Evolutionary conservation across 306 rosid species (phyloP), one percentile per base, ranked within the genome.

Genomic region (Canavalia ensiformis): DNA sequence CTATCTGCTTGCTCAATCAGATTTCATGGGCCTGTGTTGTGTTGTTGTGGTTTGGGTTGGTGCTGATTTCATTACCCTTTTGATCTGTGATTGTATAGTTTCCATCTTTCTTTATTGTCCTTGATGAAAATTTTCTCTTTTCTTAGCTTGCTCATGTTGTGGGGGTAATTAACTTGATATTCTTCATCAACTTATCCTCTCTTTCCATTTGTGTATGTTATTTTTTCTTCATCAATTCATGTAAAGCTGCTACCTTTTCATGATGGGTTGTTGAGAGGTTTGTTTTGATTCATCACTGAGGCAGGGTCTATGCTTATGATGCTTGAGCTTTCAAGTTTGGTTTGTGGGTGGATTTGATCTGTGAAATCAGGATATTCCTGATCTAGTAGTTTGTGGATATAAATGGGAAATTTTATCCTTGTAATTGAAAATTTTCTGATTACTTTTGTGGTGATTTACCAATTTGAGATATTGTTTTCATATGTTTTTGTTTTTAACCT

Each of bases 271-370:
- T n/a, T 25, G 65, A 37, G 52, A 13, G 59, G 34, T 18, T 63
- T 49, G 62, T 7, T 41, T 46, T 1, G 31, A 75, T 9, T 51
- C 34, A 30, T 7, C 35, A 42, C 39, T 58, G 35, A 46, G 31
- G 2, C 57, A 31, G 68, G 57, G 0, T 68, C 7, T 57, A 4
- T 78, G 39, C 46, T 42, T 41, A 33, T 13, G 59, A 10, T 42
- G 34, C 7, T 74, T 42, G 28, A 9, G 35, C 11, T 70, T 52
- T 59, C 29, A 37, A 28, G 30, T 72, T 57, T 29, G 25, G 25
- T 73, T 55, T 18, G 31, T 60, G 41, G 33, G 33, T 50, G 33
- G 45, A 51, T 52, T 62, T 6, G 69, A 77, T 70, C 79, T 76
- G 29, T 70, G 62, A 42, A n/a, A 63, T 77, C 34, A 3, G 45